These are phyloP conservation scores for Amaranthus cruentus DNA, from an alignment of 148 eudicot genomes.

Conservation along the genomic window DNA sequence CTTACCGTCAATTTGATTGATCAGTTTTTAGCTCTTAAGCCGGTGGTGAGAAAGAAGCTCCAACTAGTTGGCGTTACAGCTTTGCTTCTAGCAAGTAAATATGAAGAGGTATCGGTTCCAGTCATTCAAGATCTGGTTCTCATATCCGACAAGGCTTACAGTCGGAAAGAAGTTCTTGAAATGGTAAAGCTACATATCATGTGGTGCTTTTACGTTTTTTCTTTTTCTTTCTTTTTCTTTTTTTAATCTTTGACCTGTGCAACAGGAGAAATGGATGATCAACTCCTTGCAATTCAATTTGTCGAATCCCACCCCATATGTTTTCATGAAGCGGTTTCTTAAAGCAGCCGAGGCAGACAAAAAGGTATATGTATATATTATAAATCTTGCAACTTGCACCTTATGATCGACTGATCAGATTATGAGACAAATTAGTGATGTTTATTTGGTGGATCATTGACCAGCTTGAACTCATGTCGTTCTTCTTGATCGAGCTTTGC, in stretches of 20 bases:
- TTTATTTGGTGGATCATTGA: conserved; percentile 5
- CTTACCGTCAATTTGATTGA: conserved; percentile 78
- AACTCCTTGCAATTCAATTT: conserved; percentile 67
- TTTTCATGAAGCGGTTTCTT: conserved; percentile 73
- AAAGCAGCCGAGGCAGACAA: conserved; percentile 68
- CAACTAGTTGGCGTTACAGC: conserved; percentile 89
- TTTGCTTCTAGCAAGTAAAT: conserved; percentile 85
- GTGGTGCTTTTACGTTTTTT: neutral
- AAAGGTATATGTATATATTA: conserved; percentile 30
- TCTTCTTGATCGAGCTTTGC: conserved; percentile 69
- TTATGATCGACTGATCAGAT: neutral
- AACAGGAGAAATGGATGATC: conserved; percentile 68
- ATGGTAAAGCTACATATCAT: conserved; percentile 42
- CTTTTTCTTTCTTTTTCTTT: too few species aligned
- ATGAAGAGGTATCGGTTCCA: conserved; percentile 80
- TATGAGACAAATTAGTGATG: neutral
- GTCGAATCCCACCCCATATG: conserved; percentile 74
- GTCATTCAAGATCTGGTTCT: conserved; percentile 68
- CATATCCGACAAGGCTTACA: conserved; percentile 77
- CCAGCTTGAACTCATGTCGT: conserved; percentile 70
- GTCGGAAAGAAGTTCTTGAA: conserved; percentile 61
- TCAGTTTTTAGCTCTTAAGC: conserved; percentile 55
- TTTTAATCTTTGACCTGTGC: neutral
- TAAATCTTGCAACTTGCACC: neutral
- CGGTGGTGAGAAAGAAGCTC: conserved; percentile 66